Evolutionary conservation across 2,329 filamentous ascomycete species (phyloP).

Genomic region (Colletotrichum sp.): DNA sequence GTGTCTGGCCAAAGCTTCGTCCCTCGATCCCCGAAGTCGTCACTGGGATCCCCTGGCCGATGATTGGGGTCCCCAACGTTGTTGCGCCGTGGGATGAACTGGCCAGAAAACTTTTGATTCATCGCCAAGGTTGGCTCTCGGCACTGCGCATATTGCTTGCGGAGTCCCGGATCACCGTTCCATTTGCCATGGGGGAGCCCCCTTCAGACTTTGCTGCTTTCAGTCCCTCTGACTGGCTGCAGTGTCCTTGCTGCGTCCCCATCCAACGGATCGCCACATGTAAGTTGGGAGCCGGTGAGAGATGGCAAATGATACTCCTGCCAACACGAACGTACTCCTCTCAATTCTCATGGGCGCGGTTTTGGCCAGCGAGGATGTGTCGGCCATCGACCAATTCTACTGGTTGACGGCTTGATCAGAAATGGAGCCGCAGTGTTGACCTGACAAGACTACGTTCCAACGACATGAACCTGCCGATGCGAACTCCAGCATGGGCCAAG

Average conservation of each 20-base stretch:
- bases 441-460: background rate
- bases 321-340: conserved; percentile 5
- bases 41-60: conserved; percentile 1
- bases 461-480: background rate
- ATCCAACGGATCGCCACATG: conserved; percentile 6
- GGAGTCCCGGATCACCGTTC: conserved; percentile 14
- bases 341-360: background rate
- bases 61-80: conserved; percentile 2
- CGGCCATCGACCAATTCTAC: background rate
- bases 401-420: background rate
- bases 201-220: conserved; percentile 14
- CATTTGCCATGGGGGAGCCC: conserved; percentile 1
- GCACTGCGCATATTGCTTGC: conserved; percentile 18
- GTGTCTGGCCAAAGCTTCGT: conserved; percentile 15
- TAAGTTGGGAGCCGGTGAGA: background rate
- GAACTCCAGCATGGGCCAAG: background rate
- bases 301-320: conserved; percentile 7
- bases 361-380: background rate
- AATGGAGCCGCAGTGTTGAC: background rate
- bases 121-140: conserved; percentile 16
- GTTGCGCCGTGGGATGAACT: background rate
- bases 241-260: background rate
- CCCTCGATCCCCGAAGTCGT: background rate
- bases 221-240: background rate
- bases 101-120: conserved; percentile 10